Evolutionary conservation across 305 asterid genomes (phyloP).

Genomic region (Withania somnifera): DNA sequence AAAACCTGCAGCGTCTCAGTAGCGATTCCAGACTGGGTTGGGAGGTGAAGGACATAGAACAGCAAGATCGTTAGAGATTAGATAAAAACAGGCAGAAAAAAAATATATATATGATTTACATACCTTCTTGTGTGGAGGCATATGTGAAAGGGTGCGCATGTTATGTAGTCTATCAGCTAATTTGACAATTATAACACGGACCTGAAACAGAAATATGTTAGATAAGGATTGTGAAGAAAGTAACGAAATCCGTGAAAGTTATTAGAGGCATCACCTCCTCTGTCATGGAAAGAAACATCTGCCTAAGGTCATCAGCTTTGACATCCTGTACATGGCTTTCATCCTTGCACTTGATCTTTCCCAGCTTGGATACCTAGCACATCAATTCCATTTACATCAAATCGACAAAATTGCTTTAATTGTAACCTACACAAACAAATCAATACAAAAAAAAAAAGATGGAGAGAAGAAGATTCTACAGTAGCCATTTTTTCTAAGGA

Average conservation of each 20-base stretch:
- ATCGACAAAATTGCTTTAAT: background rate
- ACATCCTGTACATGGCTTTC: slow-evolving; percentile 81
- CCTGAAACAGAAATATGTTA: slow-evolving; percentile 36
- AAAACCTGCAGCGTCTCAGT: slow-evolving; percentile 90
- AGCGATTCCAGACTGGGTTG: slow-evolving; percentile 72
- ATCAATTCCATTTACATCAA: slow-evolving; percentile 3
- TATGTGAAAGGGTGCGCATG: slow-evolving; percentile 92
- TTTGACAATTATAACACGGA: slow-evolving; percentile 88
- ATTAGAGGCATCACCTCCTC: slow-evolving; percentile 51
- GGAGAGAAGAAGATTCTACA: background rate
- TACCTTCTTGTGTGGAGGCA: slow-evolving; percentile 98
- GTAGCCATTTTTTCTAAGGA: background rate
- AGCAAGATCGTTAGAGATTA: slow-evolving; percentile 10
- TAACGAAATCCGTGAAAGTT: background rate
- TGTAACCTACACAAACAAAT: background rate
- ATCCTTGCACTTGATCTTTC: slow-evolving; percentile 78
- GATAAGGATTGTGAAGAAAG: slow-evolving; percentile 10
- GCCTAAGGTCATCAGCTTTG: slow-evolving; percentile 91
- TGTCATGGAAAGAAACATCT: slow-evolving; percentile 96
- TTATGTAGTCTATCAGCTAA: slow-evolving; percentile 91
- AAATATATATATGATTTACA: background rate
- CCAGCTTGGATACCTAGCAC: slow-evolving; percentile 83
- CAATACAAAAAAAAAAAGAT: background rate
- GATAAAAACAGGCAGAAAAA: slow-evolving; percentile 6
- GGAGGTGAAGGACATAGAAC: slow-evolving; percentile 1